Evolutionary conservation across 805 yeast species (phyloP).

Genomic region (Monosporozyma aerobia): DNA sequence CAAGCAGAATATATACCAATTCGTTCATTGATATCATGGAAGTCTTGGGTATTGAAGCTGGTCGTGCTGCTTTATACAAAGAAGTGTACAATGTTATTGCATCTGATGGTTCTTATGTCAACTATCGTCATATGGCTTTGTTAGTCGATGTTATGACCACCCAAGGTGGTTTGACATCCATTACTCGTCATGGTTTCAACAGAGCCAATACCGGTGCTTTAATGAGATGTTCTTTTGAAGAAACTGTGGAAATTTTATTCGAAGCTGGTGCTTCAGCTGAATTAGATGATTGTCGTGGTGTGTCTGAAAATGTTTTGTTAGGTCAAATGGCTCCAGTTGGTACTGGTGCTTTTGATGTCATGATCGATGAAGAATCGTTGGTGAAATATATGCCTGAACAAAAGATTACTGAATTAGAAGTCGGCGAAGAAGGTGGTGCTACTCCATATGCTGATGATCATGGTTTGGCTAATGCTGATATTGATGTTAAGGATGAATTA

Average conservation of each 20-base stretch:
- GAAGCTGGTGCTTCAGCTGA: slow-evolving; percentile 99
- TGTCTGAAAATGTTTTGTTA: slow-evolving; percentile 91
- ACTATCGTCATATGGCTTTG: slow-evolving; percentile 96
- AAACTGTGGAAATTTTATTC: slow-evolving; percentile 92
- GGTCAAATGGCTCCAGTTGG: slow-evolving; percentile 99
- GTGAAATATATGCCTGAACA: slow-evolving; percentile 40
- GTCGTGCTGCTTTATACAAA: slow-evolving; percentile 85
- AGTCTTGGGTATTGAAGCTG: slow-evolving; percentile 97
- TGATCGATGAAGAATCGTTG: slow-evolving; percentile 84
- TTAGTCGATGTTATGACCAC: slow-evolving; percentile 98
- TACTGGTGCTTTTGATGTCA: slow-evolving; percentile 94
- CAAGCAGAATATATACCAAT: slow-evolving; percentile 84
- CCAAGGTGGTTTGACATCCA: slow-evolving; percentile 96
- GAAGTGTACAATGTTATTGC: slow-evolving; percentile 97
- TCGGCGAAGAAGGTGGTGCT: slow-evolving; percentile 66
- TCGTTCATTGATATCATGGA: slow-evolving; percentile 92
- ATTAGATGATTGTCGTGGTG: slow-evolving; percentile 96
- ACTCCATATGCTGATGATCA: slow-evolving; percentile 77
- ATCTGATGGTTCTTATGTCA: slow-evolving; percentile 98
- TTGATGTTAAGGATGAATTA: slow-evolving; percentile 57
- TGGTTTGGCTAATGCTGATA: slow-evolving; percentile 52
- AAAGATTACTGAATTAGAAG: slow-evolving; percentile 33
- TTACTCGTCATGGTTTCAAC: slow-evolving; percentile 98
- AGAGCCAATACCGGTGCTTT: slow-evolving; percentile 98
- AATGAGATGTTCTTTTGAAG: slow-evolving; percentile 99